These are phyloP conservation scores for Erigeron canadensis DNA, from an alignment of 129 eudicot genomes.

Conservation along the genomic window DNA sequence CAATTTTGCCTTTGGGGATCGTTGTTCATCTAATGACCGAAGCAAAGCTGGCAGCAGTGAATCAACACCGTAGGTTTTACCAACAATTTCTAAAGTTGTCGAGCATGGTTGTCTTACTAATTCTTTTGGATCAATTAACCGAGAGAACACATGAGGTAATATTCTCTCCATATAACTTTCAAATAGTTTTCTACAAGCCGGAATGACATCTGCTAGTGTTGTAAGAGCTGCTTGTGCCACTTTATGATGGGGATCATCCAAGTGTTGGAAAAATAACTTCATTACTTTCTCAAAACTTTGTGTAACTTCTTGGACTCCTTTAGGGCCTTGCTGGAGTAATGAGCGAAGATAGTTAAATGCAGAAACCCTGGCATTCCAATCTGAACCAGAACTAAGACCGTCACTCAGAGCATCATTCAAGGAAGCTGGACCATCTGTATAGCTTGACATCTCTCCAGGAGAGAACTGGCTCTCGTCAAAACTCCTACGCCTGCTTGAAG, in stretches of 20 bases:
- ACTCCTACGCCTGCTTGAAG: conserved; percentile 78
- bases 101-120: conserved; percentile 80
- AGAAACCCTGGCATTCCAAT: conserved; percentile 96
- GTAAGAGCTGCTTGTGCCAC: conserved; percentile 98
- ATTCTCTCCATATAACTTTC: conserved; percentile 97
- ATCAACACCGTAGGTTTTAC: conserved; percentile 86
- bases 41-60: conserved; percentile 88
- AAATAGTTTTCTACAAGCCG: conserved; percentile 85
- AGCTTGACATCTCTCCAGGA: conserved; percentile 67
- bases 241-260: conserved; percentile 98
- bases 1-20: conserved; percentile 93
- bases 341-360: conserved; percentile 85
- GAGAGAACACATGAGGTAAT: conserved; percentile 87
- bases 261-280: conserved; percentile 88
- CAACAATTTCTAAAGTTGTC: conserved; percentile 70
- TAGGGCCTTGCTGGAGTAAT: conserved; percentile 73
- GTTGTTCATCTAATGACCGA: conserved; percentile 92
- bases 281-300: conserved; percentile 97
- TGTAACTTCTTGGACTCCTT: conserved; percentile 81
- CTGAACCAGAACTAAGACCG: conserved; percentile 78
- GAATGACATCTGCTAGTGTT: conserved; percentile 89
- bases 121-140: conserved; percentile 94
- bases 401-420: conserved; percentile 79
- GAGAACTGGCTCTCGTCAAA: conserved; percentile 84
- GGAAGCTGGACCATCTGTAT: conserved; percentile 77